Evolutionary conservation across 129 eudicot species (phyloP), one percentile per base, ranked within the genome.

Genomic region (Flaveria trinervia): DNA sequence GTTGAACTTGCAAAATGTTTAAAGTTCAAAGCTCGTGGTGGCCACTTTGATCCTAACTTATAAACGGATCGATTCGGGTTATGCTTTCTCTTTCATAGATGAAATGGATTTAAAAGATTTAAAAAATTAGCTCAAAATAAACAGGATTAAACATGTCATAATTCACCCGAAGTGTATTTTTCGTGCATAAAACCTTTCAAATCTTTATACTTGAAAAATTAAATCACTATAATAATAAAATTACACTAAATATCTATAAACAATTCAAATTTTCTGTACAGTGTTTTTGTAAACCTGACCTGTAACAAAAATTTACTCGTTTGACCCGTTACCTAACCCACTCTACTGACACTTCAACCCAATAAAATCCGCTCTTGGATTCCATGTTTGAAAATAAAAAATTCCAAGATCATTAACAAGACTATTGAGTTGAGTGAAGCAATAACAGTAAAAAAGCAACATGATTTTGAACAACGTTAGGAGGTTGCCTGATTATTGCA

Each of bases 401-500:
- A 30, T 1, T 28, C 23, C 28, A 56, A 18, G 23, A 54, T 54
- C 25, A 54, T 17, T n/a, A 54, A 54, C 10, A 61, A 61, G 22
- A 28, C 16, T 30, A 28, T 64, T 15, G 22, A 36, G 28, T 18
- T 66, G 14, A 9, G 26, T 66, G 71, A 66, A 66, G 23, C 5
- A 36, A 33, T 30, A 33, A 18, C 4, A n/a, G 16, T 45, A 51
- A 76, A 20, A 23, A 23, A 18, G 16, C 65, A 13, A 23, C 30
- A 48, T 44, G 62, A 56, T 55, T 44, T 17, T 10, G 8, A 56
- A 68, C 4, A 18, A 66, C 60, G 10, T 10, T 44, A 41, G 26
- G 15, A 69, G 81, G 80, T 85, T 82, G 78, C 97, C 97, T 92
- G 97, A 83, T 92, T 92, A 84, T 87, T 92, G 85, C 97, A 92